These are phyloP conservation scores for Papiliotrema terrestris DNA, from an alignment of 1,284 basidiomycete genomes.

Conservation along the genomic window DNA sequence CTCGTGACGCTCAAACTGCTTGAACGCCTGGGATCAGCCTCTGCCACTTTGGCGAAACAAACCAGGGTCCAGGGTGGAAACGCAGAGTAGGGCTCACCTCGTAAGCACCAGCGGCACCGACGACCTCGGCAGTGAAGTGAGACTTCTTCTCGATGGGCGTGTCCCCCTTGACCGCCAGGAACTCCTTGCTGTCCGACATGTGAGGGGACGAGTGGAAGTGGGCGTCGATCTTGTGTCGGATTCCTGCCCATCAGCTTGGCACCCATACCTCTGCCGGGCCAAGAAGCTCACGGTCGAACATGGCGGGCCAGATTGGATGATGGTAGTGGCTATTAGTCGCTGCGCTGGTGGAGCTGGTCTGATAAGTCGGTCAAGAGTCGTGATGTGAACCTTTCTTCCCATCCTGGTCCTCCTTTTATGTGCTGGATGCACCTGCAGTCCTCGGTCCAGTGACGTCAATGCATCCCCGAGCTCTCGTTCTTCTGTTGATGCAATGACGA, in stretches of 20 bases:
- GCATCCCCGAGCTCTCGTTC: too few species aligned
- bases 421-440: too few species aligned
- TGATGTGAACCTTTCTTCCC: too few species aligned
- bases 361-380: too few species aligned
- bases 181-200: conserved; percentile 29
- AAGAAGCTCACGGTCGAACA: not conserved
- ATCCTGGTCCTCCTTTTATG: too few species aligned
- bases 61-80: too few species aligned
- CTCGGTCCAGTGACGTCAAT: too few species aligned
- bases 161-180: conserved; percentile 23
- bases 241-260: conserved; percentile 7
- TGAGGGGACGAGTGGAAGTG: conserved; percentile 23
- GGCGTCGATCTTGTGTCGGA: conserved; percentile 21
- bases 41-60: too few species aligned
- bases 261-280: not conserved
- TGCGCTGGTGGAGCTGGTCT: too few species aligned
- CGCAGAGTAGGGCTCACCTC: conserved; percentile 3
- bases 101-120: conserved; percentile 36
- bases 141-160: conserved; percentile 36
- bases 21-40: conserved; percentile 15
- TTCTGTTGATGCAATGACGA: too few species aligned
- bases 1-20: conserved; percentile 31
- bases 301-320: not conserved
- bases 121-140: conserved; percentile 33
- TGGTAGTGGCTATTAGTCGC: too few species aligned